Conservation (phyloP, 75 land plant species). For the Pinus taeda region DNA sequence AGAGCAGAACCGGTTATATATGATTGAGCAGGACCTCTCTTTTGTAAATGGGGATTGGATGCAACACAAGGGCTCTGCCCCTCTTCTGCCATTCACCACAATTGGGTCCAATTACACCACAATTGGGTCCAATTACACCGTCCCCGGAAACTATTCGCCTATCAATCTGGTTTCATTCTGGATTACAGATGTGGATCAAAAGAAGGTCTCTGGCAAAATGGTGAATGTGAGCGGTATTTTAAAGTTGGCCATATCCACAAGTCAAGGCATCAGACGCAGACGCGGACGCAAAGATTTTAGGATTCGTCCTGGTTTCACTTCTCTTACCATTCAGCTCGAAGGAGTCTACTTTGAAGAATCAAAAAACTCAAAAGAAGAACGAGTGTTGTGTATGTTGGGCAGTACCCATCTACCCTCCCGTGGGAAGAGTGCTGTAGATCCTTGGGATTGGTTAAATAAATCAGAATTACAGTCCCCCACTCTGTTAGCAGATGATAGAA, state of each 20-base stretch:
- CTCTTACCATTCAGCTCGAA: constrained; percentile 31
- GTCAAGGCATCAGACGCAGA: neutral
- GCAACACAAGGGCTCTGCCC: constrained; percentile 23
- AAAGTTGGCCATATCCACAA: constrained; percentile 25
- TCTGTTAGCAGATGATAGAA: constrained; percentile 27
- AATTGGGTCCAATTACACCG: neutral
- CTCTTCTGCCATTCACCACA: constrained; percentile 37
- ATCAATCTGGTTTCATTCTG: constrained; percentile 32
- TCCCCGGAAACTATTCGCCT: constrained; percentile 11
- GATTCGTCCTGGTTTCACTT: constrained; percentile 31
- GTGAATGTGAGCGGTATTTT: constrained; percentile 36
- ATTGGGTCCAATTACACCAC: neutral
- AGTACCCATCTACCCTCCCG: constrained; percentile 36
- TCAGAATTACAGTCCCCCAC: constrained; percentile 10
- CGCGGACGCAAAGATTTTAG: constrained; percentile 12
- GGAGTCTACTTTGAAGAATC: constrained; percentile 46
- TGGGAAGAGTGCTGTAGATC: constrained; percentile 26
- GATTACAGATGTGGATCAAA: constrained; percentile 24
- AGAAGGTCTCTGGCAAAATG: constrained; percentile 12
- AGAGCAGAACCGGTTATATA: constrained; percentile 1
- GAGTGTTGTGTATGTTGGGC: constrained; percentile 62
- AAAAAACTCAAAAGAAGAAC: constrained; percentile 31
- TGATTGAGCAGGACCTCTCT: constrained; percentile 18
- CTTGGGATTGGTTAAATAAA: constrained; percentile 37
- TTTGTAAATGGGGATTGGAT: constrained; percentile 41